phyloP scores from a whole-genome alignment of 2,329 filamentous ascomycete genomes.

The Oidium heveae region DNA sequence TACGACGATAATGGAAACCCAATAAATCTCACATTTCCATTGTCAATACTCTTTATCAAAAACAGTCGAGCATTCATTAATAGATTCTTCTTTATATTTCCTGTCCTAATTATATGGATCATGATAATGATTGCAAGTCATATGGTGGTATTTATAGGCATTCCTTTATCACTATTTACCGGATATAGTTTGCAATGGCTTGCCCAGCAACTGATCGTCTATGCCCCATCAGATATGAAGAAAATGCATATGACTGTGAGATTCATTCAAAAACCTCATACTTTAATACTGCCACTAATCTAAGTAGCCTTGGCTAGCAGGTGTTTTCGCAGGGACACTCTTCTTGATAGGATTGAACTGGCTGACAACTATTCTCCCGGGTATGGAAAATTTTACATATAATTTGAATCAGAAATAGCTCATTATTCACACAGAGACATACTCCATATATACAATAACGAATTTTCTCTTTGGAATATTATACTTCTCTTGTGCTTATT shows the following conservation, averaged over 20 bases:
- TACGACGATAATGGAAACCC: conserved; percentile 58
- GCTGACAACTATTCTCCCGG: conserved; percentile 45
- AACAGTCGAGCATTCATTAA: conserved; percentile 56
- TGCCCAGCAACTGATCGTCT: conserved; percentile 53
- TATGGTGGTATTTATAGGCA: conserved; percentile 45
- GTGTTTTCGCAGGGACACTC: conserved; percentile 71
- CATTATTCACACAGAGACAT: conserved; percentile 28
- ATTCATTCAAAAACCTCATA: neutral
- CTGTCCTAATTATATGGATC: conserved; percentile 49
- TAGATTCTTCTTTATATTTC: conserved; percentile 76
- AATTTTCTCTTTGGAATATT: conserved; percentile 50
- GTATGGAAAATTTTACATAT: conserved; percentile 20
- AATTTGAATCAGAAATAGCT: conserved; percentile 9
- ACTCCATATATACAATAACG: conserved; percentile 38
- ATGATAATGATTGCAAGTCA: conserved; percentile 48
- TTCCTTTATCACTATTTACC: conserved; percentile 43
- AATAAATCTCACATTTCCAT: conserved; percentile 43
- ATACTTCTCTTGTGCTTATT: conserved; percentile 49
- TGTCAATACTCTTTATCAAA: conserved; percentile 45
- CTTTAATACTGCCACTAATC: conserved; percentile 1
- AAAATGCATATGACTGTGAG: conserved; percentile 69
- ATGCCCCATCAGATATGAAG: conserved; percentile 70
- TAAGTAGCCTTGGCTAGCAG: conserved; percentile 64
- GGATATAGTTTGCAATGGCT: conserved; percentile 52
- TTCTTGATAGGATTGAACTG: conserved; percentile 62